These are phyloP conservation scores for Russula foetens DNA, from an alignment of 768 basidiomycete genomes.

Conservation along the genomic window DNA sequence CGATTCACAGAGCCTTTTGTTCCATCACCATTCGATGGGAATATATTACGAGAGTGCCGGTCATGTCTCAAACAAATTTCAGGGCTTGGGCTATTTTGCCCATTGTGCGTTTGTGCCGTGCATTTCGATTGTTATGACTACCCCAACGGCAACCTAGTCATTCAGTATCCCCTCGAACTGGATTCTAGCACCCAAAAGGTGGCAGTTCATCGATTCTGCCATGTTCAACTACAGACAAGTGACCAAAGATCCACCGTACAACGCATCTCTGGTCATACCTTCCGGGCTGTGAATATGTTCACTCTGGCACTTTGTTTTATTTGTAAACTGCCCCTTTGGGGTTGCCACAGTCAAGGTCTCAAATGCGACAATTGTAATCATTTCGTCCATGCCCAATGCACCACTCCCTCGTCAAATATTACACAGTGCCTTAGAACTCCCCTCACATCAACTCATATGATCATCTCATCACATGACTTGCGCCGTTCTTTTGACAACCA, in stretches of 20 bases:
- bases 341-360: constrained; percentile 50
- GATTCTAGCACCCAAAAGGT: constrained; percentile 45
- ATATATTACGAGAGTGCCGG: constrained; percentile 42
- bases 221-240: constrained; percentile 31
- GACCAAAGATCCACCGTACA: constrained; percentile 19
- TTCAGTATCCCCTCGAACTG: constrained; percentile 41
- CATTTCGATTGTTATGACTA: constrained; percentile 79
- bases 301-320: constrained; percentile 61
- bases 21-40: constrained; percentile 26
- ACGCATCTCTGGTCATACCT: constrained; percentile 38
- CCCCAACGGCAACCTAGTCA: constrained; percentile 50
- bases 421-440: constrained; percentile 33
- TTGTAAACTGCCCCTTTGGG: constrained; percentile 71
- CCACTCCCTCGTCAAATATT: constrained; percentile 24
- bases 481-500: constrained; percentile 48
- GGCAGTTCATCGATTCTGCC: constrained; percentile 56
- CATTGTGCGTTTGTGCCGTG: constrained; percentile 58
- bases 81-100: constrained; percentile 68
- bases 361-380: constrained; percentile 54
- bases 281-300: constrained; percentile 58
- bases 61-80: constrained; percentile 45
- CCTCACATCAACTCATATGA: constrained; percentile 39
- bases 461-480: constrained; percentile 44
- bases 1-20: constrained; percentile 33
- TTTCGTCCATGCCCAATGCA: constrained; percentile 52